Evolutionary conservation across 164 flowering plant species (phyloP).

Genomic region (Brasenia schreberi): DNA sequence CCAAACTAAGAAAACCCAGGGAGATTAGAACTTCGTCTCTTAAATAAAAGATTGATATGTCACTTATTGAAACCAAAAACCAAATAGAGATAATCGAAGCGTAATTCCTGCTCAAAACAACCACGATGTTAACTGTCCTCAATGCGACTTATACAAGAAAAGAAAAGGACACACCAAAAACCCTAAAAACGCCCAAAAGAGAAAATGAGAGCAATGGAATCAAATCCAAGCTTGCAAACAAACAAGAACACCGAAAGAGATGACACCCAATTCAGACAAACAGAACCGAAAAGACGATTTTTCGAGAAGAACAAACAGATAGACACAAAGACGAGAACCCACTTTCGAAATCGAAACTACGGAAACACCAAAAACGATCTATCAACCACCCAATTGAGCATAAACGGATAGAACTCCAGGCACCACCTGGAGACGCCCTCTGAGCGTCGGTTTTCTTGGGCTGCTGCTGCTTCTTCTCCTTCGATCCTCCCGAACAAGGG

Average conservation of each 20-base stretch:
- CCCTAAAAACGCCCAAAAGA: neutral
- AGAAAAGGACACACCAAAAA: neutral
- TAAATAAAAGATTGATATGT: neutral
- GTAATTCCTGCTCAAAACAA: neutral
- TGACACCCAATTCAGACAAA: neutral
- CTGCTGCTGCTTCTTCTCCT: neutral
- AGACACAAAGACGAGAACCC: neutral
- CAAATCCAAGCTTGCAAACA: neutral
- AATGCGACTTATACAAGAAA: neutral
- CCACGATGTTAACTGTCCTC: neutral
- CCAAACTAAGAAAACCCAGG: neutral
- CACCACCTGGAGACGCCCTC: neutral
- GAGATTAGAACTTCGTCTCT: neutral
- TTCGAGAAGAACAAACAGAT: neutral
- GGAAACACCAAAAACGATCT: neutral
- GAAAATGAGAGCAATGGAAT: neutral
- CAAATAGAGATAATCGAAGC: neutral
- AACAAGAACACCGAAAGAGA: neutral
- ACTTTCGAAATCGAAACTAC: neutral
- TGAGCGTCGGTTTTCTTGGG: neutral
- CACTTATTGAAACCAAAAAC: neutral
- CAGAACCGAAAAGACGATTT: neutral
- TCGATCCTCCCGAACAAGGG: neutral
- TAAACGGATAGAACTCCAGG: neutral
- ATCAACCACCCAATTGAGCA: neutral